Percentiles rank a stretch among this genome's conserved stretches.
These are phyloP conservation scores for Coemansia aciculifera DNA, from an alignment of 192 early-diverging fungal genomes.

Conservation along the genomic window DNA sequence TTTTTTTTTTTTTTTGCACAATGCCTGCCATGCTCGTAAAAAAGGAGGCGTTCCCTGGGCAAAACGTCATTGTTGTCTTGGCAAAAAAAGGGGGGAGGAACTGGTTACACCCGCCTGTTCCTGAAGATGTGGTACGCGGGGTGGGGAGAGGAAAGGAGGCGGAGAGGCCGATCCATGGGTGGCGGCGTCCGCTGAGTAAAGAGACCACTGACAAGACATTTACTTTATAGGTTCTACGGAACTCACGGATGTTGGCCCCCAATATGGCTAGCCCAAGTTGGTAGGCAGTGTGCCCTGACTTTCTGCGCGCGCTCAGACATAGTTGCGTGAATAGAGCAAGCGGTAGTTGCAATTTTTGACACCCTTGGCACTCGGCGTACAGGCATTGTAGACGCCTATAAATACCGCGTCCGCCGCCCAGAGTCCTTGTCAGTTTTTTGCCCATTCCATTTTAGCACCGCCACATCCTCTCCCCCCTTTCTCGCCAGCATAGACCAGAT, in stretches of 20 bases:
- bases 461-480: neutral
- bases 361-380: neutral
- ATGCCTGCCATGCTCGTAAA: neutral
- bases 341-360: neutral
- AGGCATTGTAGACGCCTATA: neutral
- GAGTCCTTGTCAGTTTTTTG: slow-evolving; percentile 2
- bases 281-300: neutral
- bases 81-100: neutral
- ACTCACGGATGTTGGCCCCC: neutral
- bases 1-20: neutral
- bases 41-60: neutral
- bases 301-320: neutral
- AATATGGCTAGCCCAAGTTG: neutral
- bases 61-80: slow-evolving; percentile 1
- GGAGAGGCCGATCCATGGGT: slow-evolving; percentile 5
- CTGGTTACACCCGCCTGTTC: neutral
- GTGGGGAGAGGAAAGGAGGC: neutral
- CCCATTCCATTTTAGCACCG: neutral
- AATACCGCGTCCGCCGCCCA: neutral
- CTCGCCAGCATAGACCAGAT: neutral
- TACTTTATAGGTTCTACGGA: neutral
- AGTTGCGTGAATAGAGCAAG: neutral
- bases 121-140: neutral
- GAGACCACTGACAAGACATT: neutral
- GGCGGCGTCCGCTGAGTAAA: neutral